Conservation (phyloP, 441 rosid genomes). For the Eruca vesicaria region DNA sequence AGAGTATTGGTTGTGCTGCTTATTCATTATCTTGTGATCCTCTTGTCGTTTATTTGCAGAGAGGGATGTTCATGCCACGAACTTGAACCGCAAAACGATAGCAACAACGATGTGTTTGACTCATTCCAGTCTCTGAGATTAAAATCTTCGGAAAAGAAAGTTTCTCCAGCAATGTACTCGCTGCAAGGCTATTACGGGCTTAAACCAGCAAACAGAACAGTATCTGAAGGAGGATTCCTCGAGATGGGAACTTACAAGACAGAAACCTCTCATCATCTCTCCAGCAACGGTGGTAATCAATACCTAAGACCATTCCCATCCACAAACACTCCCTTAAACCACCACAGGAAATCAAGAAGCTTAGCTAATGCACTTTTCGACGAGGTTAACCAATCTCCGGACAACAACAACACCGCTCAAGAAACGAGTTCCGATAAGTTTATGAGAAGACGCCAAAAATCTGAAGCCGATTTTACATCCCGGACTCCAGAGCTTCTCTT, state of each 20-base stretch:
- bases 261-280: slow-evolving; percentile 29
- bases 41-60: slow-evolving; percentile 42
- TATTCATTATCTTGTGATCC: not conserved
- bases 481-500: slow-evolving; percentile 49
- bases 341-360: slow-evolving; percentile 65
- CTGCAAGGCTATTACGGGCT: slow-evolving; percentile 66
- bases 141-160: slow-evolving; percentile 47
- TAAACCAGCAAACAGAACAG: slow-evolving; percentile 37
- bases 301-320: slow-evolving; percentile 40
- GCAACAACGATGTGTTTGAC: slow-evolving; percentile 41
- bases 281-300: slow-evolving; percentile 31
- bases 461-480: slow-evolving; percentile 40
- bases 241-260: slow-evolving; percentile 45
- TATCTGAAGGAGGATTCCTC: slow-evolving; percentile 41
- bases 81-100: slow-evolving; percentile 26
- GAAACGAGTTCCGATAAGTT: slow-evolving; percentile 44
- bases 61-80: slow-evolving; percentile 34
- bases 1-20: not conserved
- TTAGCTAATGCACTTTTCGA: slow-evolving; percentile 45
- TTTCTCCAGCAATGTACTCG: slow-evolving; percentile 63
- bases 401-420: slow-evolving; percentile 21
- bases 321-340: slow-evolving; percentile 44
- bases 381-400: slow-evolving; percentile 41
- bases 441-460: slow-evolving; percentile 59
- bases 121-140: slow-evolving; percentile 66